Conservation (phyloP, 2,329 filamentous ascomycete genomes). For the Bipolaris zeicola region DNA sequence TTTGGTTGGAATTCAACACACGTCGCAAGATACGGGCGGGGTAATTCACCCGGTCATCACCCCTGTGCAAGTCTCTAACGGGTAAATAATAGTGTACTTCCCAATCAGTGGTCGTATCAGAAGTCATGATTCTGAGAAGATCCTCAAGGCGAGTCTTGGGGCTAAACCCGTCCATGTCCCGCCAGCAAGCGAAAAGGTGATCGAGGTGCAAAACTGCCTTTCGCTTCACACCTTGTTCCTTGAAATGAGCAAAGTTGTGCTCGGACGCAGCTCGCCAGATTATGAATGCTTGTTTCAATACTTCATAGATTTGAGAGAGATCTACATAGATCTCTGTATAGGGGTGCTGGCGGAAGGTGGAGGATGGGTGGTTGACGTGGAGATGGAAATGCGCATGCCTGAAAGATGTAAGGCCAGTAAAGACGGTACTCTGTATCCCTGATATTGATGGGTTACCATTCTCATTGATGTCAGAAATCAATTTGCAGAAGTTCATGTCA, state of each 20-base stretch:
- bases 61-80: background rate
- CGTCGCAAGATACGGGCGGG: background rate
- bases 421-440: slow-evolving; percentile 3
- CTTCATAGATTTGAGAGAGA: background rate
- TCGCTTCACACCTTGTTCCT: background rate
- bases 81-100: background rate
- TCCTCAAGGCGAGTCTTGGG: background rate
- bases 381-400: slow-evolving; percentile 10
- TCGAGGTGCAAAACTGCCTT: slow-evolving; percentile 10
- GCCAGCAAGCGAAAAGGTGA: slow-evolving; percentile 13
- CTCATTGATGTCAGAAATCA: background rate
- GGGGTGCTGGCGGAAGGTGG: background rate
- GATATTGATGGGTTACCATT: background rate
- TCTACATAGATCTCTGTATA: background rate
- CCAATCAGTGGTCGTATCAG: background rate
- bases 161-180: background rate
- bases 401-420: slow-evolving; percentile 5
- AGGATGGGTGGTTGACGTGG: background rate
- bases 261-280: slow-evolving; percentile 5
- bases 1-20: background rate
- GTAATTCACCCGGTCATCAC: background rate
- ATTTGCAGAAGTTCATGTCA: background rate
- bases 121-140: background rate
- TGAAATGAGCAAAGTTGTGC: background rate
- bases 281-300: slow-evolving; percentile 5